phyloP scores from a whole-genome alignment of 371 early-diverging fungal genomes.

The Quaeritorhiza haematococci region DNA sequence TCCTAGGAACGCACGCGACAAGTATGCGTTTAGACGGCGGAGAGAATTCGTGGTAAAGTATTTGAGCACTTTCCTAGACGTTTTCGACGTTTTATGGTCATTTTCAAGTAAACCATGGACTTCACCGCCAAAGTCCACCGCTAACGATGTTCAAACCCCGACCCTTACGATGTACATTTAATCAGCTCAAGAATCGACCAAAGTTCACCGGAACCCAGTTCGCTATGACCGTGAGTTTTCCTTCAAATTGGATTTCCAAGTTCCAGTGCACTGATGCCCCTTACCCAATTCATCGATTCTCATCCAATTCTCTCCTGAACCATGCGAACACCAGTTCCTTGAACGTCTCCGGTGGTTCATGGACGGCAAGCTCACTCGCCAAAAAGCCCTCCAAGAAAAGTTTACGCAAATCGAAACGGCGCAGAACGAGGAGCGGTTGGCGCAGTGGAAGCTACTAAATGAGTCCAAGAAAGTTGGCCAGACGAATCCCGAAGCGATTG shows the following conservation, averaged over 20 bases:
- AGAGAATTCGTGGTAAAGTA: too few species aligned
- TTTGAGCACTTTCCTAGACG: too few species aligned
- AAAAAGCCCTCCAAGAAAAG: conserved; percentile 16
- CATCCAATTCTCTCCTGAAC: background rate
- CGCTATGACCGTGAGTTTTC: conserved; percentile 30
- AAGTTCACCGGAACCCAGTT: conserved; percentile 33
- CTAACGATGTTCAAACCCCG: too few species aligned
- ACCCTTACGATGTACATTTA: too few species aligned
- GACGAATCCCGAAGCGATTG: background rate
- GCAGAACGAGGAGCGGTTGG: conserved; percentile 37
- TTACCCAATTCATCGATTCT: too few species aligned
- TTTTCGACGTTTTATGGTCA: too few species aligned
- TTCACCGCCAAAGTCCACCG: too few species aligned
- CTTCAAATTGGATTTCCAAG: too few species aligned
- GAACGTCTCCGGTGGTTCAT: conserved; percentile 42
- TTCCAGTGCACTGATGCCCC: too few species aligned
- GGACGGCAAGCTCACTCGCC: conserved; percentile 25
- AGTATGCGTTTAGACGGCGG: too few species aligned
- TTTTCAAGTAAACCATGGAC: too few species aligned
- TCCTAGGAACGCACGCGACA: too few species aligned
- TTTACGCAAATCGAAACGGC: conserved; percentile 24
- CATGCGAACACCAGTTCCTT: conserved; percentile 20
- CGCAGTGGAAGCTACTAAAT: conserved; percentile 19
- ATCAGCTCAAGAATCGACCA: conserved; percentile 14
- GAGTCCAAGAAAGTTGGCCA: conserved; percentile 1